Evolutionary conservation across 306 rosid species (phyloP).

Genomic region (Trifolium pratense): DNA sequence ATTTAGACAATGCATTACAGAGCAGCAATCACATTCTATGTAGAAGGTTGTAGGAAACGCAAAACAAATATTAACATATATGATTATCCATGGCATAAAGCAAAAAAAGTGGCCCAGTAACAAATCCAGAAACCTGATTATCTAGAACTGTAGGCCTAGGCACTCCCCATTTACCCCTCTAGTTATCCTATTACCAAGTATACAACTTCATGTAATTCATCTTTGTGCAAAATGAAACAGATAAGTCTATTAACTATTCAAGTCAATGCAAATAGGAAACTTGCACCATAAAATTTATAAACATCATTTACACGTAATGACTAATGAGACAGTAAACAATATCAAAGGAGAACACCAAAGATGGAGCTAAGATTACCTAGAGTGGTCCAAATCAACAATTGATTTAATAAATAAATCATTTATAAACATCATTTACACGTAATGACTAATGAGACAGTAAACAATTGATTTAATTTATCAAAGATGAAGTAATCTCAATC

Average conservation of each 20-base stretch:
- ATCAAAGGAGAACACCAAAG: not conserved
- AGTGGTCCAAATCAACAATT: not conserved
- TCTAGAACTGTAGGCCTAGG: slow-evolving; percentile 15
- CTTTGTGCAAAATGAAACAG: slow-evolving; percentile 14
- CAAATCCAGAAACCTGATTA: slow-evolving; percentile 25
- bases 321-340: not conserved
- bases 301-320: not conserved
- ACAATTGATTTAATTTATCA: too few species aligned
- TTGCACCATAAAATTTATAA: not conserved
- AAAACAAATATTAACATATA: slow-evolving; percentile 1
- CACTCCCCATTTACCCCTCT: slow-evolving; percentile 7
- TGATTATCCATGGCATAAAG: slow-evolving; percentile 16
- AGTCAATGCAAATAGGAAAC: slow-evolving; percentile 13
- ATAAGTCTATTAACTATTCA: slow-evolving; percentile 17
- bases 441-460: too few species aligned
- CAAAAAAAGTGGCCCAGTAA: not conserved
- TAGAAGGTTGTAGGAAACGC: slow-evolving; percentile 31
- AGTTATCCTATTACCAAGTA: not conserved
- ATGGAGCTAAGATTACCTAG: slow-evolving; percentile 4
- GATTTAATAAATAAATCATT: too few species aligned
- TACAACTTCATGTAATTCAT: not conserved
- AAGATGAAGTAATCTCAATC: not conserved
- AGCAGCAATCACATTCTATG: slow-evolving; percentile 41
- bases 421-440: too few species aligned
- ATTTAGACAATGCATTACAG: slow-evolving; percentile 36